Percentiles rank a stretch among this genome's conserved stretches.
Conservation (phyloP, 2,329 filamentous ascomycete species). For the Thelonectria rubi region DNA sequence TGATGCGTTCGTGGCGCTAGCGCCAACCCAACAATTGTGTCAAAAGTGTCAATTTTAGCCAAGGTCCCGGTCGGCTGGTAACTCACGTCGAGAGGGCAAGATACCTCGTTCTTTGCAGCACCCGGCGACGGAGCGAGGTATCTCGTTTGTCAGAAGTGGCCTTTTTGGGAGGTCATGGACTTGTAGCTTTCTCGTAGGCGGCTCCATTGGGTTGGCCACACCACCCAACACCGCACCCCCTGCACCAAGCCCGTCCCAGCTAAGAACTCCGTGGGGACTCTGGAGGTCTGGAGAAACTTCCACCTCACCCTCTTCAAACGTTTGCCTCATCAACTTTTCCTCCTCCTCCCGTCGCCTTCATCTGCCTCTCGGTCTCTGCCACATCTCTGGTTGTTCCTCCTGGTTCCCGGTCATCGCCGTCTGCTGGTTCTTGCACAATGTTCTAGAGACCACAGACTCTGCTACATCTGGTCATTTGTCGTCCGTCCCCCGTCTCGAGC, state of each 20-base stretch:
- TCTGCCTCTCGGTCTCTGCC: constrained; percentile 44
- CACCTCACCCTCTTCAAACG: constrained; percentile 50
- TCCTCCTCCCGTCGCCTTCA: constrained; percentile 37
- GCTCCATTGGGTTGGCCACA: constrained; percentile 18
- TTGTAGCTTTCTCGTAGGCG: neutral
- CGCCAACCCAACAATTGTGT: no score
- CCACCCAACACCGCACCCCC: neutral
- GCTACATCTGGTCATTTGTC: constrained; percentile 40
- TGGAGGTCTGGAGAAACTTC: constrained; percentile 52
- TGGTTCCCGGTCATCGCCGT: constrained; percentile 52
- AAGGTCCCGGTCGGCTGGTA: no score
- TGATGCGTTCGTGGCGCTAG: no score
- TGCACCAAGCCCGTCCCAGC: constrained; percentile 32
- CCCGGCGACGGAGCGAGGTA: no score
- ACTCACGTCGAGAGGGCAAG: no score
- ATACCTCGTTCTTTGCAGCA: no score
- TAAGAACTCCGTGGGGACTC: constrained; percentile 43
- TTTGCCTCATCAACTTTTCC: constrained; percentile 37
- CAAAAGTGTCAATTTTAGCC: no score
- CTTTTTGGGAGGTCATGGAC: no score
- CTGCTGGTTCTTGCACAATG: constrained; percentile 50
- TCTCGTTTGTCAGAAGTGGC: no score
- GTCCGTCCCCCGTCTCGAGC: constrained; percentile 32
- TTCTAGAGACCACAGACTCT: constrained; percentile 49
- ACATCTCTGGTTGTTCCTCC: constrained; percentile 52